Percentiles rank a stretch among this genome's conserved stretches.
phyloP scores from a whole-genome alignment of 2,329 filamentous ascomycete genomes.

The Paraphaeosphaeria sporulosa region DNA sequence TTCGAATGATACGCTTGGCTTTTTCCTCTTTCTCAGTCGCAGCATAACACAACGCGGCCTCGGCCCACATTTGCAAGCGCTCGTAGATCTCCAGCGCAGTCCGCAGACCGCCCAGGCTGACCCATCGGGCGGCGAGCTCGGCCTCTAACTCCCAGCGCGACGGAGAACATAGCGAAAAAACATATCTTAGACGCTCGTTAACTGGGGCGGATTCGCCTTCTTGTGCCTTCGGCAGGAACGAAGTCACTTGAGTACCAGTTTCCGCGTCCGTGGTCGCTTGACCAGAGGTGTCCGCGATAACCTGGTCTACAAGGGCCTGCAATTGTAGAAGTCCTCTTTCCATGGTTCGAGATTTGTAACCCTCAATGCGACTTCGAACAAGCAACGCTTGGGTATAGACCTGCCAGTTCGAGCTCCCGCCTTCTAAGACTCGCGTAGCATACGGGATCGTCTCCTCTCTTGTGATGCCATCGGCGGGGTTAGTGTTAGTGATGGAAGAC shows the following conservation, averaged over 20 bases:
- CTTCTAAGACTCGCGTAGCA: slow-evolving; percentile 83
- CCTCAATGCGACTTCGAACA: slow-evolving; percentile 87
- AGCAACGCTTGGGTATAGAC: slow-evolving; percentile 94
- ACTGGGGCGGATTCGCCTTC: slow-evolving; percentile 79
- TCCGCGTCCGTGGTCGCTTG: slow-evolving; percentile 34
- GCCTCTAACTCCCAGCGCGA: slow-evolving; percentile 94
- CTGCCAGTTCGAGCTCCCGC: slow-evolving; percentile 96
- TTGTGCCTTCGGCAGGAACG: slow-evolving; percentile 82
- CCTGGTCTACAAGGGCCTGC: slow-evolving; percentile 93
- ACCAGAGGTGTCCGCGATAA: slow-evolving; percentile 80
- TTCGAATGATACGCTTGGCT: slow-evolving; percentile 76
- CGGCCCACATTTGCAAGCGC: slow-evolving; percentile 89
- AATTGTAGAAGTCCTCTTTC: slow-evolving; percentile 91
- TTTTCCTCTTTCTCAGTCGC: slow-evolving; percentile 82
- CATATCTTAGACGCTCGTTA: slow-evolving; percentile 78
- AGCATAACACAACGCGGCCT: slow-evolving; percentile 89
- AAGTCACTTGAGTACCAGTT: slow-evolving; percentile 63
- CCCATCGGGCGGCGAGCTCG: slow-evolving; percentile 93
- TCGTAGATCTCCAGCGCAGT: slow-evolving; percentile 97
- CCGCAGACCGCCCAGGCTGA: slow-evolving; percentile 81
- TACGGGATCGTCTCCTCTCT: slow-evolving; percentile 94
- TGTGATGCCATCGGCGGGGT: slow-evolving; percentile 83
- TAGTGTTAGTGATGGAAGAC: slow-evolving; percentile 89
- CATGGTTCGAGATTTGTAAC: slow-evolving; percentile 84
- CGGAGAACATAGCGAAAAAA: slow-evolving; percentile 83